Conservation (phyloP, 2,329 filamentous ascomycete genomes). For the Paramyrothecium sp. region DNA sequence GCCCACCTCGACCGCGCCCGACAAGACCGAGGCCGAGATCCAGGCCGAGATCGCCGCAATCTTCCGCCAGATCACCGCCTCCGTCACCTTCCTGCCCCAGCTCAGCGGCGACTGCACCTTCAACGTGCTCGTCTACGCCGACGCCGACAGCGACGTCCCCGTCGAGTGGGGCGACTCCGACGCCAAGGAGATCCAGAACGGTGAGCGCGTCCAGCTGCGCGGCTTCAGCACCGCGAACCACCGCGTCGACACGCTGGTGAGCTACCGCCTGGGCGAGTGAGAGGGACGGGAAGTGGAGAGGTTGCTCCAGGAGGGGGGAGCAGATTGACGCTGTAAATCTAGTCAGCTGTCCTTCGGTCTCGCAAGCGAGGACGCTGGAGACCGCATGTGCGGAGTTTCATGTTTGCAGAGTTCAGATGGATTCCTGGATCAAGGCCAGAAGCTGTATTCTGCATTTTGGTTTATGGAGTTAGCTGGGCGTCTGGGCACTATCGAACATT, state of each 20-base stretch:
- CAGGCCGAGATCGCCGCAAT: constrained; percentile 95
- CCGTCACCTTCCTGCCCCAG: constrained; percentile 94
- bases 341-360: too few relatives aligned
- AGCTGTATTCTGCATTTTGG: neutral
- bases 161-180: constrained; percentile 99
- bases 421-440: neutral
- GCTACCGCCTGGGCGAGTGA: constrained; percentile 61
- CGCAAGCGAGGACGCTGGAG: too few relatives aligned
- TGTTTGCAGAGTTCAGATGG: too few relatives aligned
- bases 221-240: constrained; percentile 97
- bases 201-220: constrained; percentile 90
- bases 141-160: constrained; percentile 93
- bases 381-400: too few relatives aligned
- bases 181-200: constrained; percentile 92
- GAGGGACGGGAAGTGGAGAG: neutral
- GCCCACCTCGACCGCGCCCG: constrained; percentile 34
- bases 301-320: neutral
- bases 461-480: neutral
- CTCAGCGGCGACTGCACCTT: constrained; percentile 90
- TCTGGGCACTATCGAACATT: neutral
- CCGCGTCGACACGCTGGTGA: constrained; percentile 91
- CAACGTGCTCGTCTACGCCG: constrained; percentile 93
- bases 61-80: constrained; percentile 97
- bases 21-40: constrained; percentile 92
- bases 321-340: too few relatives aligned